These are phyloP conservation scores for Daldinia eschscholtzii DNA, from an alignment of 2,329 filamentous ascomycete genomes.

Conservation along the genomic window DNA sequence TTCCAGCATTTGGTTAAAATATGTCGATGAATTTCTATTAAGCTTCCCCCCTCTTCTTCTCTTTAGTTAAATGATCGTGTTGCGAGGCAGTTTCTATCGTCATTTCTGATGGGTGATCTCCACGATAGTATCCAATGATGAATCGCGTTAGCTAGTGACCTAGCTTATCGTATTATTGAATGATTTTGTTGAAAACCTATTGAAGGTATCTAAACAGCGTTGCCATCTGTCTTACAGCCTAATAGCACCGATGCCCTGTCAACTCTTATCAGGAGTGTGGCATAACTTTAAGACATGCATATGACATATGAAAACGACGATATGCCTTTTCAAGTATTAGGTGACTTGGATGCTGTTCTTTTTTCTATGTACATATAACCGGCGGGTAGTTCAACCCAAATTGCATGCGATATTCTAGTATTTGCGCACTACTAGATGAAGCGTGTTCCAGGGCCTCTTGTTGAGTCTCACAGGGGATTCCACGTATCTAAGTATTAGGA, in stretches of 20 bases:
- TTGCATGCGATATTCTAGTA: background rate
- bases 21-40: background rate
- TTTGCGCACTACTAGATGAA: background rate
- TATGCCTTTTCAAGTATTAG: conserved; percentile 6
- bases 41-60: background rate
- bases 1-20: background rate
- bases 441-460: background rate
- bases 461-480: background rate
- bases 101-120: background rate
- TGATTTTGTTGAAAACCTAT: background rate
- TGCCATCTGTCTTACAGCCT: conserved; percentile 16
- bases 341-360: background rate
- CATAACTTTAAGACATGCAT: conserved; percentile 36
- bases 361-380: background rate
- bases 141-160: background rate
- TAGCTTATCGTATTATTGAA: background rate
- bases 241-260: conserved; percentile 20
- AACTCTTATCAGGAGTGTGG: conserved; percentile 24
- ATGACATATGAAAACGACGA: conserved; percentile 35
- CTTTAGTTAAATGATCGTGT: background rate
- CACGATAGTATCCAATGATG: background rate
- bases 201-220: background rate
- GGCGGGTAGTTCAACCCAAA: background rate
- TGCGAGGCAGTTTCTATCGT: background rate
- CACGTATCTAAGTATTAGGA: too few species aligned